phyloP scores from a whole-genome alignment of 768 basidiomycete species.

The Solioccasus polychromus region DNA sequence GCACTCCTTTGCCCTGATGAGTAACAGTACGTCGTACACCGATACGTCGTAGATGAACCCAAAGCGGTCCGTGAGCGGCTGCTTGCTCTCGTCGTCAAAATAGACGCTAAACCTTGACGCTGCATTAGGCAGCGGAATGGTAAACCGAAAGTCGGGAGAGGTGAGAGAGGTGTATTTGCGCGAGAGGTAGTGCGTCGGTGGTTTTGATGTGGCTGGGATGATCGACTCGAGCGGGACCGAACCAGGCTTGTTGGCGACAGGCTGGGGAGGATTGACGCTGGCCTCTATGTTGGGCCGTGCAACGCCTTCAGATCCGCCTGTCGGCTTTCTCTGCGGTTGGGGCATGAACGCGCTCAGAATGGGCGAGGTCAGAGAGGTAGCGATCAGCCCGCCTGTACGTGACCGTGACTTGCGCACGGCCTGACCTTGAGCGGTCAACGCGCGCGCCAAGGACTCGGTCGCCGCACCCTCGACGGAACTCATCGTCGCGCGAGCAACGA shows the following conservation, averaged over 20 bases:
- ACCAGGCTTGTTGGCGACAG: slow-evolving; percentile 30
- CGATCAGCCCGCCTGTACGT: slow-evolving; percentile 35
- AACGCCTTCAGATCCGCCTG: slow-evolving; percentile 25
- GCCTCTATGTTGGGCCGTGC: slow-evolving; percentile 12
- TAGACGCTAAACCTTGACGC: slow-evolving; percentile 54
- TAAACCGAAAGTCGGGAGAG: slow-evolving; percentile 70
- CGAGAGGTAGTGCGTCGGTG: slow-evolving; percentile 81
- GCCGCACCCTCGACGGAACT: slow-evolving; percentile 45
- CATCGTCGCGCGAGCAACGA: slow-evolving; percentile 42
- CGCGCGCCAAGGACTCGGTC: slow-evolving; percentile 43
- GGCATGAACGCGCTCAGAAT: slow-evolving; percentile 59
- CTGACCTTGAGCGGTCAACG: slow-evolving; percentile 39
- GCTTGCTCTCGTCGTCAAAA: slow-evolving; percentile 48
- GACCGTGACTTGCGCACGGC: slow-evolving; percentile 34
- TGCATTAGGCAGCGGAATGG: slow-evolving; percentile 56
- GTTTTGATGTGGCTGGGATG: slow-evolving; percentile 74
- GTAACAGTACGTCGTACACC: slow-evolving; percentile 74
- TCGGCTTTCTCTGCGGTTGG: slow-evolving; percentile 46
- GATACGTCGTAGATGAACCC: slow-evolving; percentile 90
- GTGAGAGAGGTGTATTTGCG: slow-evolving; percentile 72
- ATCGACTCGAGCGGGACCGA: slow-evolving; percentile 78
- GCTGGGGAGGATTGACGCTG: slow-evolving; percentile 16
- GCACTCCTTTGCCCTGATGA: slow-evolving; percentile 70
- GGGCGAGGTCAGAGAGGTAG: slow-evolving; percentile 49
- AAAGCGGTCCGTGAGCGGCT: slow-evolving; percentile 78